These are phyloP conservation scores for Tetrapisispora pingtungensis DNA, from an alignment of 805 yeast species.

Conservation along the genomic window DNA sequence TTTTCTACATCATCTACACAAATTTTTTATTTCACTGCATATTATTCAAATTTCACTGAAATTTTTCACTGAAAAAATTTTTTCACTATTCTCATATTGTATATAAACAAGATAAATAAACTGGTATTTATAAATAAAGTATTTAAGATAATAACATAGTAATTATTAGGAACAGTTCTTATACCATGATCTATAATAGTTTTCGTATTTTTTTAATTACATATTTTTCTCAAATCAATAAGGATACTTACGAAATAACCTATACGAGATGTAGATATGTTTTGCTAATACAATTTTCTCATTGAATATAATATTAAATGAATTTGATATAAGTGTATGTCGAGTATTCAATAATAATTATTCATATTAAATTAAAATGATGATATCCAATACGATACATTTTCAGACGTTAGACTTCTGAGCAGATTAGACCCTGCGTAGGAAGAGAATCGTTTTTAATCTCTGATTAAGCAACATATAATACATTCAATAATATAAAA, in stretches of 20 bases:
- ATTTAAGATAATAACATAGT: too few relatives aligned
- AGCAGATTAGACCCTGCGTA: constrained; percentile 3
- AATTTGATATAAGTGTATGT: neutral
- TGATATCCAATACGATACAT: constrained; percentile 9
- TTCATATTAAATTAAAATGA: neutral
- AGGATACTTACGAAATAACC: too few relatives aligned
- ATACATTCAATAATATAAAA: too few relatives aligned
- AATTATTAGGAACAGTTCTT: too few relatives aligned
- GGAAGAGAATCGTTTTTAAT: constrained; percentile 1
- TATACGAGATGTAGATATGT: too few relatives aligned
- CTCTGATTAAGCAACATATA: neutral
- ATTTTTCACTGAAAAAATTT: neutral
- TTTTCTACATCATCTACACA: too few relatives aligned
- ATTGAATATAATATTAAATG: too few relatives aligned
- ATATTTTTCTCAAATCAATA: too few relatives aligned
- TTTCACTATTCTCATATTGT: neutral
- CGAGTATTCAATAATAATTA: neutral
- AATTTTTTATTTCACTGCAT: too few relatives aligned
- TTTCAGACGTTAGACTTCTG: constrained; percentile 7
- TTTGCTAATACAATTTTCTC: neutral
- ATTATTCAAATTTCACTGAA: neutral
- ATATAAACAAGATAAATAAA: neutral
- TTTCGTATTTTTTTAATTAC: too few relatives aligned
- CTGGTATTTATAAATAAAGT: too few relatives aligned
- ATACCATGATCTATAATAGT: too few relatives aligned